These are phyloP conservation scores for Platanthera zijinensis DNA, from an alignment of 106 monocot species.

Conservation along the genomic window DNA sequence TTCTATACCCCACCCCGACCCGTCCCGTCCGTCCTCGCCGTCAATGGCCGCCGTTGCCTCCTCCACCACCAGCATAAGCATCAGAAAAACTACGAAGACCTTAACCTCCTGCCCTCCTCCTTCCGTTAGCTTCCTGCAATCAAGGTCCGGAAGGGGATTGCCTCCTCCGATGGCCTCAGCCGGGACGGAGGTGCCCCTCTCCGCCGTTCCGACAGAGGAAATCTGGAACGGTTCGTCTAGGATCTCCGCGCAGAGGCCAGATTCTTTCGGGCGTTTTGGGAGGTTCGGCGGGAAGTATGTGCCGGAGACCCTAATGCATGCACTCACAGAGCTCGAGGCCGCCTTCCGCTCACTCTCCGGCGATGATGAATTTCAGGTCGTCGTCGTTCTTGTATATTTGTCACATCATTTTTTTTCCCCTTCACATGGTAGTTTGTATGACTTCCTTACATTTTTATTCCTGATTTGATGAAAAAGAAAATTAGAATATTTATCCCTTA, in stretches of 20 bases:
- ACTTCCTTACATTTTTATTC: not conserved
- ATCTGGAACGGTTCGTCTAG: not conserved
- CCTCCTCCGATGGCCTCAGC: not conserved
- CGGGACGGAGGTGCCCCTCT: not conserved
- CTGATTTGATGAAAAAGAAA: not conserved
- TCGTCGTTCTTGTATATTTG: not conserved
- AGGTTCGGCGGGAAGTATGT: conserved; percentile 91
- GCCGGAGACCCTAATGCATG: conserved; percentile 87
- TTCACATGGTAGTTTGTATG: not conserved
- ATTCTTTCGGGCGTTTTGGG: conserved; percentile 67
- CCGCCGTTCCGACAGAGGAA: conserved; percentile 3
- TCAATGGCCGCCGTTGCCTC: not conserved
- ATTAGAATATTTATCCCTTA: not conserved
- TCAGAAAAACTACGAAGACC: not conserved
- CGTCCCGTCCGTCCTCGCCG: not conserved
- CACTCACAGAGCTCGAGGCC: conserved; percentile 51
- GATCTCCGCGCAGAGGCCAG: conserved; percentile 32
- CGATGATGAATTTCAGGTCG: conserved; percentile 67
- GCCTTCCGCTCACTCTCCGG: conserved; percentile 36
- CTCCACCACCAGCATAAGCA: not conserved
- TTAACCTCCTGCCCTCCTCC: not conserved
- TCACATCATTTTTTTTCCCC: not conserved
- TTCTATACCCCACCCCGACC: too few relatives aligned
- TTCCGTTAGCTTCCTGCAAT: not conserved
- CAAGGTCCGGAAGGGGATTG: not conserved